A percentile compares a stretch with the other conserved stretches of the same genome.
Conservation (phyloP, 2,329 filamentous ascomycete genomes). For the Colletotrichum echinochloae region DNA sequence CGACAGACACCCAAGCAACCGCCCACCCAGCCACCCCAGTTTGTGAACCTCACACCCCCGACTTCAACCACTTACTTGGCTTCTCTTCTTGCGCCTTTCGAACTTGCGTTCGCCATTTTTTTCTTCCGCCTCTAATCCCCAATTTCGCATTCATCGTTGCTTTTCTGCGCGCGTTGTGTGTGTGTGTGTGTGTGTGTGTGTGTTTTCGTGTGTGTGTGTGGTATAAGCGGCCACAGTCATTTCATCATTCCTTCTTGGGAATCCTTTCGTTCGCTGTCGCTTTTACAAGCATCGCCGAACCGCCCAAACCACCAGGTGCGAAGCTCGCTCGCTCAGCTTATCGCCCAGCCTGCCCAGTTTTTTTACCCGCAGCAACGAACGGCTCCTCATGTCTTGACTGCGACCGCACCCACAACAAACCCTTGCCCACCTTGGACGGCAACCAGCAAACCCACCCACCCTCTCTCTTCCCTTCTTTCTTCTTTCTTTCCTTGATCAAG, state of each 20-base stretch:
- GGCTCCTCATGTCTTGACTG: slow-evolving; percentile 39
- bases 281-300: slow-evolving; percentile 33
- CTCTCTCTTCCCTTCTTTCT: slow-evolving; percentile 31
- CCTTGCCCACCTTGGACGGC: slow-evolving; percentile 39
- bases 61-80: slow-evolving; percentile 19
- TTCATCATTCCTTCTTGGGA: slow-evolving; percentile 21
- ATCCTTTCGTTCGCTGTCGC: slow-evolving; percentile 13
- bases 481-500: slow-evolving; percentile 37
- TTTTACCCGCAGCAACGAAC: slow-evolving; percentile 37
- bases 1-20: slow-evolving; percentile 36
- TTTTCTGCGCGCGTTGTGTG: slow-evolving; percentile 27
- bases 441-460: slow-evolving; percentile 34
- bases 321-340: slow-evolving; percentile 23
- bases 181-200: not conserved
- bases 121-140: slow-evolving; percentile 7
- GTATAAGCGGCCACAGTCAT: slow-evolving; percentile 21
- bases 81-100: slow-evolving; percentile 27
- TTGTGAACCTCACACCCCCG: slow-evolving; percentile 33
- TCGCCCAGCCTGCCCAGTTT: slow-evolving; percentile 39
- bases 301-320: slow-evolving; percentile 22
- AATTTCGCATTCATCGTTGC: slow-evolving; percentile 20
- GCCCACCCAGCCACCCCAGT: slow-evolving; percentile 38
- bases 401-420: slow-evolving; percentile 39
- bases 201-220: slow-evolving; percentile 16
- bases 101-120: slow-evolving; percentile 15